phyloP scores from a whole-genome alignment of 345 rosid genomes.

The Clausena lansium region DNA sequence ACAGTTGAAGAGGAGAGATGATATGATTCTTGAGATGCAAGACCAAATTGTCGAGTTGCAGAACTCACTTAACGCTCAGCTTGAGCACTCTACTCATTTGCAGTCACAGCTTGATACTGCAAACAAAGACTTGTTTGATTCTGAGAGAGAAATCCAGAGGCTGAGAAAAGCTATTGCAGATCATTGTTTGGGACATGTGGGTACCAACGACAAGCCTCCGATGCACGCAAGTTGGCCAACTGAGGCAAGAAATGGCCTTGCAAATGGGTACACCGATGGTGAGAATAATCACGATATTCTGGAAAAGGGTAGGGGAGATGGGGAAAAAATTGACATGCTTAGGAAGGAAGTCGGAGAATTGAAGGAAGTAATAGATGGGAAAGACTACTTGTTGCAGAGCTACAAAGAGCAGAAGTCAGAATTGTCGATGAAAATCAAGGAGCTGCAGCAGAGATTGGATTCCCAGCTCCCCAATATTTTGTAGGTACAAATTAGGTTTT shows the following conservation, averaged over 20 bases:
- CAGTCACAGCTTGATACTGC: conserved; percentile 75
- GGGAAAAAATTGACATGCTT: conserved; percentile 67
- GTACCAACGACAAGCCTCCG: conserved; percentile 37
- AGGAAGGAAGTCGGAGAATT: conserved; percentile 79
- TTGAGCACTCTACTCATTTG: conserved; percentile 62
- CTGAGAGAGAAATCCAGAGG: conserved; percentile 80
- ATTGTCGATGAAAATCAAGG: conserved; percentile 72
- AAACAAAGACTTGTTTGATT: conserved; percentile 71
- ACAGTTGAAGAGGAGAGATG: conserved; percentile 91
- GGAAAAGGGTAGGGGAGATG: conserved; percentile 51
- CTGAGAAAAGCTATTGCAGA: conserved; percentile 88
- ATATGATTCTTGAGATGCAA: conserved; percentile 95
- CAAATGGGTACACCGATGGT: conserved; percentile 50
- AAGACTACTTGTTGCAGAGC: conserved; percentile 72
- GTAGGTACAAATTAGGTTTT: conserved; percentile 57
- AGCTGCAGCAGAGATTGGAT: conserved; percentile 84
- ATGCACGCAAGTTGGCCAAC: conserved; percentile 41
- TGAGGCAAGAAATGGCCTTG: conserved; percentile 50
- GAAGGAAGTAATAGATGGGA: conserved; percentile 89
- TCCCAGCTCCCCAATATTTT: conserved; percentile 85
- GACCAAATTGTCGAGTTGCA: conserved; percentile 76
- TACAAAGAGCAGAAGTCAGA: conserved; percentile 87
- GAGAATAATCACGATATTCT: conserved; percentile 37
- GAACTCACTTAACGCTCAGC: conserved; percentile 62
- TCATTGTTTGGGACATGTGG: conserved; percentile 56